Base-by-base conservation (phyloP, 75 land plant species). In the Selaginella moellendorffii region DNA sequence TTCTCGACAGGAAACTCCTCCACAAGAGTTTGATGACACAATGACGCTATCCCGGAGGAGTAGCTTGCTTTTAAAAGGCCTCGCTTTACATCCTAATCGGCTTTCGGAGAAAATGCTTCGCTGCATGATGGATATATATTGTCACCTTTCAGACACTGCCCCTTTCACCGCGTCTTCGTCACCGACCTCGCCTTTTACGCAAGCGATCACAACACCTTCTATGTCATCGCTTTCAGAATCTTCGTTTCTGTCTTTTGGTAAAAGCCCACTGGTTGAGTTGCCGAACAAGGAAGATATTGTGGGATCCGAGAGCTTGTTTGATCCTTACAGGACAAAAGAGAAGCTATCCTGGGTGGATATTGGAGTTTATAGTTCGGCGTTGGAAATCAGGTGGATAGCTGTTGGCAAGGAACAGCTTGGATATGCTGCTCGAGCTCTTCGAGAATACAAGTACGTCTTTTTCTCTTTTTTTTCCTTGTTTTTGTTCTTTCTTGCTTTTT, bases 101-200 rank as follows among this genome's bases (percentile, higher is more conserved):
- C 76, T 89, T 22, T 89, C 96, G 68, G 85, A 89, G 71, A 75
- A 86, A 74, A 89, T 89, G 96, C 80, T 89, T 12, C 64, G 72
- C 25, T 86, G 87, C 64, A 89, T 89, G 96, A 80, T 72, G 73
- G 76, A 81, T 62, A 89, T 89, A 31, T 89, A 83, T 65, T 68
- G 80, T 21, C 83, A 79, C 72, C 72, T 89, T 53, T 71, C 91
- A 51, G 85, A 81, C 68, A 70, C 87, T 68, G 73, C 76, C 36
- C 52, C 76, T 27, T 29, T 54, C 2, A 79, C 69, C 24, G 74
- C 64, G 46, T 63, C 56, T 8, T 22, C 54, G 52, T 80, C 76
- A 5, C 65, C 82, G 14, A 54, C 72, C 26, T 85, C 89, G 17
- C 85, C 87, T 20, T 68, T 73, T 46, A 80, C 82, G 27, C 72